Evolutionary conservation across 2,329 filamentous ascomycete species (phyloP).

Genomic region (Aureobasidium sp.): DNA sequence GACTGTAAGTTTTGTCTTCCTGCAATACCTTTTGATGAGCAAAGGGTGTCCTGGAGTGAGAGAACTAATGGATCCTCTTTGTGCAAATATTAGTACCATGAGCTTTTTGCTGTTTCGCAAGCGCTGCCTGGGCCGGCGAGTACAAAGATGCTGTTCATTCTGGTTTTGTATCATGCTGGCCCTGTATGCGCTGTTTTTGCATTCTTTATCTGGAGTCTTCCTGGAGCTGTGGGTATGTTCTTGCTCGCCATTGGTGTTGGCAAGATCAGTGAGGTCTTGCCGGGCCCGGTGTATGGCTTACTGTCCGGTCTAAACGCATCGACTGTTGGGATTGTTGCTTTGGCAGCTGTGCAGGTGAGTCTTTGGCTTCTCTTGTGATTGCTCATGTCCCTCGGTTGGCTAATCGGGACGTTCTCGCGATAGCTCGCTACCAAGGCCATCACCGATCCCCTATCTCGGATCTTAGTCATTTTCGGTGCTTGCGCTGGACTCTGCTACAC

Average conservation of each 20-base stretch:
- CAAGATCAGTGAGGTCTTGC: conserved; percentile 52
- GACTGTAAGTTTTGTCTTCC: conserved; percentile 39
- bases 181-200: conserved; percentile 50
- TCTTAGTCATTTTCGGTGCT: conserved; percentile 57
- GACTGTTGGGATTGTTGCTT: conserved; percentile 64
- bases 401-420: not conserved
- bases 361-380: no score
- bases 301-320: conserved; percentile 65
- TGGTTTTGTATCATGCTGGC: conserved; percentile 58
- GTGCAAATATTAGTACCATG: conserved; percentile 51
- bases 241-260: conserved; percentile 59
- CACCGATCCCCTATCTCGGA: conserved; percentile 55
- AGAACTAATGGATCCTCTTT: not conserved
- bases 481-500: conserved; percentile 62
- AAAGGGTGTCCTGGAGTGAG: not conserved
- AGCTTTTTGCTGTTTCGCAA: conserved; percentile 64
- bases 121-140: conserved; percentile 60
- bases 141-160: conserved; percentile 66
- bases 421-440: conserved; percentile 59
- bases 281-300: conserved; percentile 58
- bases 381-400: not conserved
- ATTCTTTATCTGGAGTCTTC: conserved; percentile 62
- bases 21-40: not conserved
- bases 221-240: conserved; percentile 65
- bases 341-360: conserved; percentile 53